Conservation (phyloP, 805 yeast species). For the Spathaspora girioi region DNA sequence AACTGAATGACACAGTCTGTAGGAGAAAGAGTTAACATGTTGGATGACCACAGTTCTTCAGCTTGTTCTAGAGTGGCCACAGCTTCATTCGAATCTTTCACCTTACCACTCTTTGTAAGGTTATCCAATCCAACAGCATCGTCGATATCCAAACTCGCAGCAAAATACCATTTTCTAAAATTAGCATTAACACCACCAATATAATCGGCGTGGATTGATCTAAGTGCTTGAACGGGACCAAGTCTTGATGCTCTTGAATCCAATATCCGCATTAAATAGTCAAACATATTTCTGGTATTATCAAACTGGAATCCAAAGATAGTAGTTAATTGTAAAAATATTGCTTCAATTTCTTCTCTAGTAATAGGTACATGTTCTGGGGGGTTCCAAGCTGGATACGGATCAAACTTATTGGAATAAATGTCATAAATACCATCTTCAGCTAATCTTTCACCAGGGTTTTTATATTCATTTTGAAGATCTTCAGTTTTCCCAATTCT, state of each 20-base stretch:
- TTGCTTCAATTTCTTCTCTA: conserved; percentile 51
- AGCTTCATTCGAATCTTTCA: conserved; percentile 14
- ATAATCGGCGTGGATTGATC: conserved; percentile 67
- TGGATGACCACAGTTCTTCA: conserved; percentile 47
- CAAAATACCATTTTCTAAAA: conserved; percentile 74
- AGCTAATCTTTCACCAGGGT: conserved; percentile 33
- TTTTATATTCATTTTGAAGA: conserved; percentile 17
- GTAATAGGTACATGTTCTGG: conserved; percentile 44
- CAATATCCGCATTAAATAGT: conserved; percentile 54
- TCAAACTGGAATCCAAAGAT: conserved; percentile 70
- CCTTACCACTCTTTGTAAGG: conserved; percentile 18
- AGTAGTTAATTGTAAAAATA: conserved; percentile 48
- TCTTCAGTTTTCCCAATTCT: conserved; percentile 28
- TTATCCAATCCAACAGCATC: conserved; percentile 41
- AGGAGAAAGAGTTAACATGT: conserved; percentile 48
- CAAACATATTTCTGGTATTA: conserved; percentile 64
- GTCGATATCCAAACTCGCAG: conserved; percentile 62
- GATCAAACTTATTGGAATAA: conserved; percentile 44
- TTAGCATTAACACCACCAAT: conserved; percentile 70
- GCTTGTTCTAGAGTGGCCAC: conserved; percentile 35
- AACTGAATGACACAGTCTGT: conserved; percentile 60
- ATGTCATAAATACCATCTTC: conserved; percentile 40
- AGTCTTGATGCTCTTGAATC: conserved; percentile 70
- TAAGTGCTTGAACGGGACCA: conserved; percentile 52
- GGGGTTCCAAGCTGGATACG: conserved; percentile 53